phyloP scores from a whole-genome alignment of 1,139 yeast species.

The Hyphopichia fennica region DNA sequence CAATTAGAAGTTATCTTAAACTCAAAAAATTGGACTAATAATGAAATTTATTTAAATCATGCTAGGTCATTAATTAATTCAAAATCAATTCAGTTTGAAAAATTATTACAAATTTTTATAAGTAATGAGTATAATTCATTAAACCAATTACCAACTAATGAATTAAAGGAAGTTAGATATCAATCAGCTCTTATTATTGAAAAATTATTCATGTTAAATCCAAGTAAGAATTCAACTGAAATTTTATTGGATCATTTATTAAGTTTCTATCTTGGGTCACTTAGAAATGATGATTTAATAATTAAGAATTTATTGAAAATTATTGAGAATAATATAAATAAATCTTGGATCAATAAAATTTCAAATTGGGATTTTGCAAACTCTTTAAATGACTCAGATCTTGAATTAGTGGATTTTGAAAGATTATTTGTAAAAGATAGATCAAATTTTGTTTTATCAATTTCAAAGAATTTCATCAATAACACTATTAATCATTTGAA shows the following conservation, averaged over 20 bases:
- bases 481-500: conserved; percentile 37
- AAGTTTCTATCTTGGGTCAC: conserved; percentile 61
- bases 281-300: conserved; percentile 59
- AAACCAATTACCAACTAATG: conserved; percentile 21
- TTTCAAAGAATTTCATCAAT: conserved; percentile 52
- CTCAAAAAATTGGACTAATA: conserved; percentile 45
- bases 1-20: conserved; percentile 65
- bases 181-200: conserved; percentile 45
- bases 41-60: conserved; percentile 41
- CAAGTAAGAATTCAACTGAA: conserved; percentile 45
- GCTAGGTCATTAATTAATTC: conserved; percentile 33
- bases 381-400: conserved; percentile 36
- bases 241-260: conserved; percentile 50
- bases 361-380: conserved; percentile 66
- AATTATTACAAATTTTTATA: conserved; percentile 63
- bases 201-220: conserved; percentile 48
- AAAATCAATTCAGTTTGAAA: conserved; percentile 46
- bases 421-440: conserved; percentile 50
- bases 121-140: conserved; percentile 45
- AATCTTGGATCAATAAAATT: conserved; percentile 60
- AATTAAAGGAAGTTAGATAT: conserved; percentile 27
- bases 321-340: conserved; percentile 53
- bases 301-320: conserved; percentile 53
- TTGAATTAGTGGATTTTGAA: conserved; percentile 42
- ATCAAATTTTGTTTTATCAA: conserved; percentile 49